Evolutionary conservation across 768 basidiomycete species (phyloP), one percentile per base, ranked within the genome.

Genomic region (Amanita thiersii): DNA sequence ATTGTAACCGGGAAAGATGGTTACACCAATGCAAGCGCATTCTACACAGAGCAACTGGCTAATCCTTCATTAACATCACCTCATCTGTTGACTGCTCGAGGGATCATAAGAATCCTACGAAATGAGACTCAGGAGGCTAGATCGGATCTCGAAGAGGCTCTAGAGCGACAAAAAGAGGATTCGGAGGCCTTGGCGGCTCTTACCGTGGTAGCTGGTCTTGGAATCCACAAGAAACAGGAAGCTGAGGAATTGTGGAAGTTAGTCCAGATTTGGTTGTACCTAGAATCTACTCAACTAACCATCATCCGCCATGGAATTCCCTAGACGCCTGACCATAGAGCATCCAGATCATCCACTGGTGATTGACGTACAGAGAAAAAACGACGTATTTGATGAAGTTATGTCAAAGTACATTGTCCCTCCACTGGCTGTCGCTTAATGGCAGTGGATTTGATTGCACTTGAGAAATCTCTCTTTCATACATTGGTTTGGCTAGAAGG

Each of bases 21-120:
- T 33, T 85, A 85, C 55, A 54, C 64, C 23, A 73, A 70, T 39
- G 50, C 70, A 9, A 60, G 56, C 43, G 72, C 73, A 8, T 89
- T 88, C 64, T 90, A 85, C 59, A 82, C 81, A 3, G 87, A 91
- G 51, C 87, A 90, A 56, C 64, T 89, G 15, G 84, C 74, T 11
- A 89, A 87, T 55, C 86, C 86, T 2, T 84, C 83, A 9, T 56
- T 88, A 38, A 73, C 80, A 10, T 85, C 82, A 0, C 73, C 81
- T 7, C 79, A 81, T 50, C 64, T 90, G 23, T 70, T 90, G 30
- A 81, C 84, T 15, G 77, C 83, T n/a, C 77, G 87, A 47, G 86
- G 85, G 6, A 73, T 88, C 19, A 80, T 80, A 19, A 79, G 86
- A 32, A 74, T 89, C n/a, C 63, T 90, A 38, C 72, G 81, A 14